Evolutionary conservation across 1,284 basidiomycete genomes (phyloP).

Genomic region (Chalciporus piperatoides): DNA sequence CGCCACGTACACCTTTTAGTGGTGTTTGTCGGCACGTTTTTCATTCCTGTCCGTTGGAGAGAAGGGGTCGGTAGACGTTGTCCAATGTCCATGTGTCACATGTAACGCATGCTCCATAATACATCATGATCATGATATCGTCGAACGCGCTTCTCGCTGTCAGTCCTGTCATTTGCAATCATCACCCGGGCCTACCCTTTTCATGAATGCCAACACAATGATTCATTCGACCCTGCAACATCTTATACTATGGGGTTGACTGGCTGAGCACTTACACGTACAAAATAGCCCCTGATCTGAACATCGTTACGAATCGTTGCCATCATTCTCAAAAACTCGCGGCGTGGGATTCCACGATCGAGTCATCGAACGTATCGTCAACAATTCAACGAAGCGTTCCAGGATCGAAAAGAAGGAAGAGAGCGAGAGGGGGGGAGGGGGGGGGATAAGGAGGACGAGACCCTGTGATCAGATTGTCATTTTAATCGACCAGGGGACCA

Average conservation of each 20-base stretch:
- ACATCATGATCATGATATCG: no score
- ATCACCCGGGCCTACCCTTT: not conserved
- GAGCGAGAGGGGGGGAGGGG: no score
- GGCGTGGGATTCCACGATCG: constrained; percentile 1
- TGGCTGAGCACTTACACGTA: constrained; percentile 14
- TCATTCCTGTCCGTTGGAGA: constrained; percentile 15
- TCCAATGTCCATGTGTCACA: not conserved
- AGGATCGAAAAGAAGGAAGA: not conserved
- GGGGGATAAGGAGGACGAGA: constrained; percentile 3
- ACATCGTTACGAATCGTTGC: not conserved
- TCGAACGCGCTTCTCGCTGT: not conserved
- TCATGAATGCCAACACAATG: not conserved
- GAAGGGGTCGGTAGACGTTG: not conserved
- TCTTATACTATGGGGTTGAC: not conserved
- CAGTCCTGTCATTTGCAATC: no score
- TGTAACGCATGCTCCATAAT: not conserved
- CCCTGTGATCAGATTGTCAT: not conserved
- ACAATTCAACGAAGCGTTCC: not conserved
- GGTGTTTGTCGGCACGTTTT: not conserved
- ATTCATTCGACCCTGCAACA: not conserved
- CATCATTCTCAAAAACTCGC: not conserved
- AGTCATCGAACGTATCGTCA: constrained; percentile 3
- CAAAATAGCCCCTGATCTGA: constrained; percentile 3
- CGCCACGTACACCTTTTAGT: not conserved
- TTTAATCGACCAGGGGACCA: not conserved